Base-by-base conservation (phyloP, 1,284 basidiomycete species). In the Ustilago nuda region DNA sequence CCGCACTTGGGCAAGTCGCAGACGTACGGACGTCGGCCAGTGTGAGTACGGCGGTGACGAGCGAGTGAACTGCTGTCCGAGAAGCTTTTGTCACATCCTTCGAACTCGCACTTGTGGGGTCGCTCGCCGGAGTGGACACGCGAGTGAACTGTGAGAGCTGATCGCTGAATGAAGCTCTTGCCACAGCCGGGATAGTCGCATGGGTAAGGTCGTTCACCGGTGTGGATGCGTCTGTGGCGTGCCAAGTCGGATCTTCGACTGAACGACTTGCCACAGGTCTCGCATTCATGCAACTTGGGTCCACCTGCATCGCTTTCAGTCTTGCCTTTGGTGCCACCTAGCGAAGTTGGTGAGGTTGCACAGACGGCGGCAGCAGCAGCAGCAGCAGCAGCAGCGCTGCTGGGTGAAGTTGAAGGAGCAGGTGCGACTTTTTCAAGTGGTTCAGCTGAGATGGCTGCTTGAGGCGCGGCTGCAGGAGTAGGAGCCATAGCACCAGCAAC, bases 41-140 rank as follows among this genome's bases (percentile, higher is more conserved):
- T 88, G 81, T 95, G 93, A 9, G 92, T 94, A 72, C 93, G 90
- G 56, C 94, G 90, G 72, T 90, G 89, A 12, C 89, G 87, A 19
- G 89, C 89, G 13, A 90, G 86, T 8, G 89, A 89, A 68, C 87
- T 87, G 8, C 89, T 89, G 78, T 90, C 89, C 57, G 87, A 87
- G 81, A 90, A 90, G 8, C 88, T 86, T 79, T 89, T 89, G 50
- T 82, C 82, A 61, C 94, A 95, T 7, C 90, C 92, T 12, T 80
- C 78, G 45, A 82, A 82, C 66, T 84, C 83, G 87, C 93, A 95
- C 67, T 89, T 90, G 86, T 94, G 93, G 2, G 93, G 93, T 83
- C 93, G 93, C 88, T 95, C 93, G 55, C 94, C 93, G 7, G 93
- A 94, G 83, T 95, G 93, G 9, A 93, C 92, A 43, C 93, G 91